phyloP scores from a whole-genome alignment of 2,329 filamentous ascomycete genomes.

The Stagonosporopsis vannaccii region DNA sequence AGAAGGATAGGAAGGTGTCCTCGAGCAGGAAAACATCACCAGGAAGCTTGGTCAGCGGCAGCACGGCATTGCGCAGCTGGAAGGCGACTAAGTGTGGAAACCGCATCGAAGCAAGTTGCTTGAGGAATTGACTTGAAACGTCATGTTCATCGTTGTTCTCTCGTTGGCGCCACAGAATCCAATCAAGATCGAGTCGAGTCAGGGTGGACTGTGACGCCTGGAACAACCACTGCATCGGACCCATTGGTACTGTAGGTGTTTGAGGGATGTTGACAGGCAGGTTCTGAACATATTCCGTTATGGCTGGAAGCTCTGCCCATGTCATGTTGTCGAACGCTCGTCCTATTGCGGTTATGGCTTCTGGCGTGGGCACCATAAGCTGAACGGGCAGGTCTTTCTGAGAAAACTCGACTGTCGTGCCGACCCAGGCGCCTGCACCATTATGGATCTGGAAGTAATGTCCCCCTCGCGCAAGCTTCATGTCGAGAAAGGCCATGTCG shows the following conservation, averaged over 20 bases:
- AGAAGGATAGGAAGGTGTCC: constrained; percentile 50
- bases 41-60: constrained; percentile 47
- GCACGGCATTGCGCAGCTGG: constrained; percentile 55
- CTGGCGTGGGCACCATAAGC: constrained; percentile 4
- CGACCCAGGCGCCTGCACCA: constrained; percentile 41
- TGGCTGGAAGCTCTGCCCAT: constrained; percentile 37
- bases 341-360: constrained; percentile 27
- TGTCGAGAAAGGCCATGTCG: constrained; percentile 34
- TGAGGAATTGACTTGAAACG: constrained; percentile 26
- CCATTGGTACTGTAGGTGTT: constrained; percentile 13
- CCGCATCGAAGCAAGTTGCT: constrained; percentile 43
- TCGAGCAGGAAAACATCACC: constrained; percentile 48
- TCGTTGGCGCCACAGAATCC: constrained; percentile 42
- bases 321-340: constrained; percentile 35
- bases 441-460: constrained; percentile 36
- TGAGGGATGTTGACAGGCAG: constrained; percentile 15
- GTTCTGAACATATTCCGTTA: constrained; percentile 30
- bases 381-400: constrained; percentile 6
- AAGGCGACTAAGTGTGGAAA: constrained; percentile 56
- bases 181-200: constrained; percentile 46
- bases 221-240: constrained; percentile 28
- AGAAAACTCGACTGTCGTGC: constrained; percentile 38
- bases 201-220: constrained; percentile 35
- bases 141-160: constrained; percentile 19
- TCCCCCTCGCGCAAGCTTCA: constrained; percentile 42